Evolutionary conservation across 2,329 filamentous ascomycete species (phyloP), one percentile per base, ranked within the genome.

Genomic region (Xylariaceae sp.): DNA sequence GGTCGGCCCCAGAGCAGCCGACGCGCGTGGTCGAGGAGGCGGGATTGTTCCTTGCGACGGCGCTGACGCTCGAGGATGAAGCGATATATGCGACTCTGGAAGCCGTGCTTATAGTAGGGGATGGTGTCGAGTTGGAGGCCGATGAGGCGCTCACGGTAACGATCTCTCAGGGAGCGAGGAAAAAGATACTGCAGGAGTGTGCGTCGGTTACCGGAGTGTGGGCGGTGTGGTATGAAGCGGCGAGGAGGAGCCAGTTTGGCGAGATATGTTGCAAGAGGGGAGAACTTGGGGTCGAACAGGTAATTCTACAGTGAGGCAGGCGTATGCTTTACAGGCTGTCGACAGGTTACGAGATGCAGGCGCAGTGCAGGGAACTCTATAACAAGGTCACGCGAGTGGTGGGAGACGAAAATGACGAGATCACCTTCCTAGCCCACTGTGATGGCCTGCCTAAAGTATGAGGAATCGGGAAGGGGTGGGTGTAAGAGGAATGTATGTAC

Each of bases 41-140:
- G 69, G 55, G 68, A 73, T 64, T 73, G 71, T 56, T 77, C 72
- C 58, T 70, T 68, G 53, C 77, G 75, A 58, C 72, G 77, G 42
- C 71, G 74, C 68, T 89, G 85, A 44, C 81, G 80, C 58, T 77
- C 75, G 54, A 91, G 72, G 49, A 95, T 76, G 55, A 85, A 88
- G 41, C 78, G 78, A 65, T 94, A 95, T 56, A 96, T 82, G 48
- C 83, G 81, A 35, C 85, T 85, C 69, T 95, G 90, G 9, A 89
- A 71, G 46, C 78, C 76, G 64, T 85, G 82, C 62, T 86, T 87
- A 60, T 89, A 78, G 44, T 76, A 73, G 11, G 89, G 88, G 19
- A 95, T 69, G 5, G 81, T 88, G 60, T 90, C 82, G 77, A 89
- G 81, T 55, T 83, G 87, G 66, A 96, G 83, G 57, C 77, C 74